phyloP scores from a whole-genome alignment of 192 early-diverging fungal species.

The Podila verticillata region DNA sequence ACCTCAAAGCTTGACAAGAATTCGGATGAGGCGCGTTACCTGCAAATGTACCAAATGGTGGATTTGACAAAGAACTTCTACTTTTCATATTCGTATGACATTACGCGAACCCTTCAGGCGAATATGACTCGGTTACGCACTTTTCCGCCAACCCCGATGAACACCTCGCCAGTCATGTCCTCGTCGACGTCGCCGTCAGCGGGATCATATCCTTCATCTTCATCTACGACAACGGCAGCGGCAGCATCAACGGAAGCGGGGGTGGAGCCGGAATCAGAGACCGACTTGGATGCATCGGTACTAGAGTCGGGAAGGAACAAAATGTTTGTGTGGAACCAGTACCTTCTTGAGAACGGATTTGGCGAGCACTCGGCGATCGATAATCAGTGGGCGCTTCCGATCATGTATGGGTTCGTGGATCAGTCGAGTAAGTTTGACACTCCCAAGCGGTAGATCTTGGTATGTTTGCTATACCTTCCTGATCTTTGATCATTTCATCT shows the following conservation, averaged over 20 bases:
- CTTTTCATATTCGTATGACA: conserved; percentile 97
- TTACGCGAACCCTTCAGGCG: conserved; percentile 89
- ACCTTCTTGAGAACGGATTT: conserved; percentile 74
- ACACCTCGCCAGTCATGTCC: too few relatives aligned
- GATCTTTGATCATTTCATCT: neutral
- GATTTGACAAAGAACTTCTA: conserved; percentile 97
- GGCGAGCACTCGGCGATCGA: conserved; percentile 65
- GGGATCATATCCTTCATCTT: conserved; percentile 10
- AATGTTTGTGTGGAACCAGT: conserved; percentile 98
- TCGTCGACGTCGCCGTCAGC: too few relatives aligned
- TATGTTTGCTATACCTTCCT: neutral
- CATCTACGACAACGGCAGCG: conserved; percentile 5
- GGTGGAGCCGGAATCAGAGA: neutral
- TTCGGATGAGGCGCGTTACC: conserved; percentile 79
- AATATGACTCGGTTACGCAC: conserved; percentile 76
- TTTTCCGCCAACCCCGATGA: neutral
- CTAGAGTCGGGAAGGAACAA: conserved; percentile 60
- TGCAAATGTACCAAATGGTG: conserved; percentile 90
- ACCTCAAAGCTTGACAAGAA: conserved; percentile 74
- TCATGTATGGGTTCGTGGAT: conserved; percentile 98
- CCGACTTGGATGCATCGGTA: too few relatives aligned
- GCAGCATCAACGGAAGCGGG: neutral
- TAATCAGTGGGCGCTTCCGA: conserved; percentile 80
- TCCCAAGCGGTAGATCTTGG: too few relatives aligned
- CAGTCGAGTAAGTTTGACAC: conserved; percentile 79